Conservation (phyloP, 2,329 filamentous ascomycete species). For the Biscogniauxia marginata region DNA sequence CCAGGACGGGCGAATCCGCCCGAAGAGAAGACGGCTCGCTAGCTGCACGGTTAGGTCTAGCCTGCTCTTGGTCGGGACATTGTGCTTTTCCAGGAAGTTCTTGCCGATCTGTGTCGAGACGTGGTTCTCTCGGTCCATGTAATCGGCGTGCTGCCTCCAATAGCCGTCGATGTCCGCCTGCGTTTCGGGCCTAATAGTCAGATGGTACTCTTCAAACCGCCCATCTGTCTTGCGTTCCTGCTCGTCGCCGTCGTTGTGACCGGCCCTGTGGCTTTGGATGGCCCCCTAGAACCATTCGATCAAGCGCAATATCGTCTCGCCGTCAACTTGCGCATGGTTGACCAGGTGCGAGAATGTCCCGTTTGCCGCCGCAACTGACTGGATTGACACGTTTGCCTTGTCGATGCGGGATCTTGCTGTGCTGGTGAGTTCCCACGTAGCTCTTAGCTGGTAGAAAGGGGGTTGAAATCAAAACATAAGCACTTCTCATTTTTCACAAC, state of each 20-base stretch:
- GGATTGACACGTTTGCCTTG: no score
- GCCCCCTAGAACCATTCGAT: background rate
- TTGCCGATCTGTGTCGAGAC: background rate
- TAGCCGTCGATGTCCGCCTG: background rate
- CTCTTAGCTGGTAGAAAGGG: no score
- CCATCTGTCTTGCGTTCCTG: background rate
- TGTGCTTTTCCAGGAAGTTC: background rate
- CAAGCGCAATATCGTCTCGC: background rate
- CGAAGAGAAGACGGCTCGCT: background rate
- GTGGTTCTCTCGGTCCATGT: background rate
- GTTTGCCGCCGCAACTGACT: background rate
- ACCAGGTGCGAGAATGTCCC: background rate
- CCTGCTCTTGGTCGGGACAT: background rate
- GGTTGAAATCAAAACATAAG: no score
- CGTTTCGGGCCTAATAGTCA: background rate
- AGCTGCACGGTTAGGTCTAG: background rate
- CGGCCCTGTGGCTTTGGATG: background rate
- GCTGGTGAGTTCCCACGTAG: no score
- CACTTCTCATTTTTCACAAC: no score
- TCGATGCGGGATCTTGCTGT: no score
- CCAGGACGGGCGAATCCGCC: background rate
- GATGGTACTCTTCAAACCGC: background rate
- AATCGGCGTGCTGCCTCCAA: background rate
- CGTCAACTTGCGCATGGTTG: background rate
- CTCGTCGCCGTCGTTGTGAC: background rate